Base-by-base conservation (phyloP, 352 stramenopile genomes). In the Peronospora farinosa region DNA sequence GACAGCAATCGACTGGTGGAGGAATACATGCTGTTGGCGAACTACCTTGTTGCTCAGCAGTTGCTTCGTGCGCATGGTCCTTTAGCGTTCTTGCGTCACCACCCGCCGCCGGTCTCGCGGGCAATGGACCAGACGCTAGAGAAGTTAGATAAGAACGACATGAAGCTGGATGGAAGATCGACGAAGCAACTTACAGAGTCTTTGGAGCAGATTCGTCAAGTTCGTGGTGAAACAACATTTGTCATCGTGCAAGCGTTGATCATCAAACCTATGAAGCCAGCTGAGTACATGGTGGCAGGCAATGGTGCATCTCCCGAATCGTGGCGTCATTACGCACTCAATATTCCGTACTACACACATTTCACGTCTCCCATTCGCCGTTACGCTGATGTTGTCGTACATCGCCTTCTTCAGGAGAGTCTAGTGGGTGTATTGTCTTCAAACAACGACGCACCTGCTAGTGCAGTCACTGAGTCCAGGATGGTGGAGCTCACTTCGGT, bases 11-110 rank as follows among this genome's bases (percentile, higher is more conserved):
- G 85, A 5, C 63, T 98, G 8, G 84, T 98, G 7, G 95, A 99
- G 69, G 96, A 99, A 67, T 99, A 96, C 72, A 99, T 99, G 96
- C 74, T 99, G 5, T 58, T 98, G 23, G 96, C 96, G 5, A 99
- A 99, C 60, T 98, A 96, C 54, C 67, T 98, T 10, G 96, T 99
- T 13, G 96, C 96, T 13, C 87, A 98, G 57, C 80, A 96, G 21
- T 70, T 99, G 10, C 85, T 98, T 35, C 86, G 87, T 16, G 74
- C 91, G 17, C 78, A 92, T 19, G 82, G 81, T 0, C 72, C 78
- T n/a, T 44, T 88, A 16, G 92, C 94, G 4, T 86, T 98, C 27
- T 62, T 98, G 3, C 83, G 96, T 28, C 69, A 90, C 52, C 95
- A 98, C 46, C 69, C 77, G 1, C 63, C 75, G 30, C 95, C 92